These are phyloP conservation scores for thale cress (Arabidopsis thaliana) DNA, from an alignment of 345 rosid species.

Conservation along the genomic window TAIR10.1 NC_003076.8:5545001-5545500, in stretches of 20 bases:
- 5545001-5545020: conserved; percentile 64
- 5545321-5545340: conserved; percentile 71
- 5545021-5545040: conserved; percentile 45
- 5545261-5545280: conserved; percentile 76
- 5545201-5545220: conserved; percentile 67
- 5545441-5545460: conserved; percentile 59
- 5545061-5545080: conserved; percentile 76
- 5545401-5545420: conserved; percentile 75
- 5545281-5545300: conserved; percentile 80
- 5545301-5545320: conserved; percentile 73
- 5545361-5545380: conserved; percentile 50
- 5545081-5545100: conserved; percentile 75
- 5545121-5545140: conserved; percentile 55
- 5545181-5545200: conserved; percentile 86
- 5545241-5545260: conserved; percentile 63
- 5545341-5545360: conserved; percentile 58
- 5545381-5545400: conserved; percentile 88
- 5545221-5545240: conserved; percentile 63
- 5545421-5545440: conserved; percentile 64
- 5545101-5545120: conserved; percentile 52
- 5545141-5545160: conserved; percentile 72
- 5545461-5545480: conserved; percentile 84
- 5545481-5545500: conserved; percentile 84
- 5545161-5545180: conserved; percentile 92
- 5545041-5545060: conserved; percentile 59